Evolutionary conservation across 306 rosid species (phyloP), one percentile per base, ranked within the genome.

Genomic region (Canavalia ensiformis): DNA sequence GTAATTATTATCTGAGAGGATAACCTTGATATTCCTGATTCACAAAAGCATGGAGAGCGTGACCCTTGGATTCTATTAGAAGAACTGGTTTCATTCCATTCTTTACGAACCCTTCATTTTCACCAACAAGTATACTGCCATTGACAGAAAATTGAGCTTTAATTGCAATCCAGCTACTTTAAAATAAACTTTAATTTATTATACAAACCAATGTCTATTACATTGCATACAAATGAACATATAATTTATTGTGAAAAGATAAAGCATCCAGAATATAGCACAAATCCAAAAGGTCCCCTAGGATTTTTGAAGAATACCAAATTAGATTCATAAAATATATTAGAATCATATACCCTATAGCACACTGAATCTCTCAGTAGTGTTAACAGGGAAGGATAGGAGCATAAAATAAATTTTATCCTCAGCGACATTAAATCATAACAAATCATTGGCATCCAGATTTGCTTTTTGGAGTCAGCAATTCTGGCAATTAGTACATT

Each of bases 31-130:
- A 88, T 82, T 89, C 88, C 80, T 87, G 87, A 83, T 95, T 95
- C 83, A 92, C 93, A 68, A 95, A 95, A 58, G 90, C 97, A 88
- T 95, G 97, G 80, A 95, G 88, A 73, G 97, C 95, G 85, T 95
- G 97, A 30, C 97, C 98, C 69, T 82, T 91, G 78, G 98, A 95
- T 81, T 95, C 91, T 75, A 91, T 88, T 37, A 86, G 79, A 78
- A 95, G 97, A 82, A 89, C 76, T 62, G 97, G 95, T 2, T 78
- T 84, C 75, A 86, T 92, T 86, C 92, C 97, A 11, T 90, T 92
- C 86, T 88, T 88, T 78, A 92, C 82, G 86, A 94, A 90, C 68
- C 34, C 94, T 75, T 95, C 98, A 72, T 88, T 83, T 70, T 83
- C 90, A 55, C 76, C 86, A 49, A 95, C 85, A 81, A 72, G 75